These are phyloP conservation scores for Phaeodactylum tricornutum DNA, from an alignment of 108 stramenopile genomes.

Conservation along the genomic window DNA sequence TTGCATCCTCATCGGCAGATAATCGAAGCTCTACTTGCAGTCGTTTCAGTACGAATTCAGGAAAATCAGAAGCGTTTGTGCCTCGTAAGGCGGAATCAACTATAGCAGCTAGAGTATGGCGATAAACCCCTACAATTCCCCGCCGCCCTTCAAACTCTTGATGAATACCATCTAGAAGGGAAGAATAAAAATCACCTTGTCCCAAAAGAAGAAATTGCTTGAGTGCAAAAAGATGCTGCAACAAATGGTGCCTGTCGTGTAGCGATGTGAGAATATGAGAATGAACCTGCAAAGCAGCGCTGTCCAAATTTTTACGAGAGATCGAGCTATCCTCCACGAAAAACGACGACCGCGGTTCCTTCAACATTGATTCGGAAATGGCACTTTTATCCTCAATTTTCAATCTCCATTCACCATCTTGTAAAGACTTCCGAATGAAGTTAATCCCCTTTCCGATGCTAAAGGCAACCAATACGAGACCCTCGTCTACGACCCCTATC, in stretches of 20 bases:
- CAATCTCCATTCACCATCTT: conserved; percentile 62
- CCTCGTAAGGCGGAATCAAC: conserved; percentile 79
- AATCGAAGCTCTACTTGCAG: conserved; percentile 53
- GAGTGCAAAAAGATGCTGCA: conserved; percentile 81
- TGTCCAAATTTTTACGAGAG: conserved; percentile 37
- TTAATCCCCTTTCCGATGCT: conserved; percentile 92
- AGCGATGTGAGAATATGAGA: conserved; percentile 66
- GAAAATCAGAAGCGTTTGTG: conserved; percentile 80
- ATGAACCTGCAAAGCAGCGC: conserved; percentile 47
- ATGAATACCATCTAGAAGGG: conserved; percentile 78
- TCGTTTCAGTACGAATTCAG: conserved; percentile 62
- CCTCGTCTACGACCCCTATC: conserved; percentile 51
- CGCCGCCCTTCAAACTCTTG: conserved; percentile 43
- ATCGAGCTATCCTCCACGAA: no score
- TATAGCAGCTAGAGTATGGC: conserved; percentile 62
- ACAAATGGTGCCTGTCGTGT: conserved; percentile 57
- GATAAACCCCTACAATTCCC: conserved; percentile 52
- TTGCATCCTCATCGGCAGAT: conserved; percentile 30
- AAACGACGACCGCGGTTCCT: background rate
- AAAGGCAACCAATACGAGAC: conserved; percentile 62
- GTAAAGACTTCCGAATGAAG: conserved; percentile 81
- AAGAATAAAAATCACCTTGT: conserved; percentile 92
- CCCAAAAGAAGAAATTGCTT: conserved; percentile 93
- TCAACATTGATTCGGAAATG: background rate
- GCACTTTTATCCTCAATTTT: conserved; percentile 10